Percentiles rank a stretch among this genome's conserved stretches.
Conservation (phyloP, 176 grass and related monocot species). For the Tillandsia fasciculata region DNA sequence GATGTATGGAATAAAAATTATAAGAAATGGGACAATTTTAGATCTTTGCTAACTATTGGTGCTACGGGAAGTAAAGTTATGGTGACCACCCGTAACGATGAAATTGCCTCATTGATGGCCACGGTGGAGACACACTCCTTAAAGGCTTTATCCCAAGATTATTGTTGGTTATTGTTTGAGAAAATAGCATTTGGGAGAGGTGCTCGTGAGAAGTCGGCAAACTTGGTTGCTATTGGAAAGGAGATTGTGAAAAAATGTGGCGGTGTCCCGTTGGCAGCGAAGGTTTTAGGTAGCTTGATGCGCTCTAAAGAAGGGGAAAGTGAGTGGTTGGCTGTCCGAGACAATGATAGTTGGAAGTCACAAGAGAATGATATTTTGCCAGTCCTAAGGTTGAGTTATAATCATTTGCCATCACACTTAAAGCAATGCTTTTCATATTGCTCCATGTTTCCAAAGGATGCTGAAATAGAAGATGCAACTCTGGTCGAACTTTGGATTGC, state of each 20-base stretch:
- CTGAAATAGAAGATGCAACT: rapidly evolving
- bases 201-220: background rate
- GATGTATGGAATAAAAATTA: no score
- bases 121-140: slow-evolving; percentile 15
- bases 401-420: slow-evolving; percentile 1
- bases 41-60: no score
- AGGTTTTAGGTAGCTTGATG: slow-evolving; percentile 12
- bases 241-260: slow-evolving; percentile 25
- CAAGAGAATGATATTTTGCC: background rate
- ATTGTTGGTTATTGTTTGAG: background rate
- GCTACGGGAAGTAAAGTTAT: background rate
- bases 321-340: slow-evolving; percentile 11
- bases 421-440: slow-evolving; percentile 29
- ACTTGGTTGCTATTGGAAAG: slow-evolving; percentile 15
- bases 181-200: background rate
- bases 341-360: slow-evolving; percentile 24
- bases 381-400: slow-evolving; percentile 24
- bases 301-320: background rate
- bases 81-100: background rate
- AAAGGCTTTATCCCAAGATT: background rate
- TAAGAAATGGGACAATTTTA: no score
- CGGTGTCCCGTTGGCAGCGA: slow-evolving; percentile 22
- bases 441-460: slow-evolving; percentile 7
- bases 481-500: no score
- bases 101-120: slow-evolving; percentile 1